Conservation (phyloP, 805 yeast genomes). For the Kodamaea laetipori region DNA sequence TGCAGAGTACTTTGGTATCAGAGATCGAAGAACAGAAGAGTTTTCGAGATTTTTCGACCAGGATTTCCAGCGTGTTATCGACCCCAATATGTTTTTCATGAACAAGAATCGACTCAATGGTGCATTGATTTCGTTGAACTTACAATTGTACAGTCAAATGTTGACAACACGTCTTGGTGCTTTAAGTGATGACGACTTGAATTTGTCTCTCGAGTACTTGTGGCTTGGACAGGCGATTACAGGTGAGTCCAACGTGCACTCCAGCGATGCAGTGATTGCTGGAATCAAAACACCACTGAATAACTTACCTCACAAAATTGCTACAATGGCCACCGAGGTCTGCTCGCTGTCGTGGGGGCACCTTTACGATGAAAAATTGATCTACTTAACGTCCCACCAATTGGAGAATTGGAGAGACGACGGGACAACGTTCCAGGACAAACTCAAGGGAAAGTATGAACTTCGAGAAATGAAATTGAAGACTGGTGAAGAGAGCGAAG, state of each 20-base stretch:
- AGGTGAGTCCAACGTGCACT: conserved; percentile 26
- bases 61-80: conserved; percentile 27
- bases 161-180: conserved; percentile 24
- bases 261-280: conserved; percentile 27
- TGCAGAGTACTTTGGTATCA: conserved; percentile 20
- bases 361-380: conserved; percentile 27
- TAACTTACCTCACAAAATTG: conserved; percentile 22
- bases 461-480: conserved; percentile 5
- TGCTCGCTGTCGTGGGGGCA: conserved; percentile 45
- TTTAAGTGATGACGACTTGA: conserved; percentile 9
- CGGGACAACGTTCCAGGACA: conserved; percentile 17
- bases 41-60: conserved; percentile 24
- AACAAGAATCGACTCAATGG: conserved; percentile 33
- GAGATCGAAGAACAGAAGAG: conserved; percentile 12
- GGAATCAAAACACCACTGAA: conserved; percentile 34
- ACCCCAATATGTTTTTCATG: conserved; percentile 30
- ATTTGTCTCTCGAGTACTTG: conserved; percentile 26
- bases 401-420: conserved; percentile 31
- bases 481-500: background rate
- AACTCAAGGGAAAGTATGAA: conserved; percentile 20
- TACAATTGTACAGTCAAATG: conserved; percentile 25
- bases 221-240: conserved; percentile 40
- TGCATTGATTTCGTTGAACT: conserved; percentile 26
- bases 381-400: conserved; percentile 39
- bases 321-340: conserved; percentile 30